These are phyloP conservation scores for Lentinula boryana DNA, from an alignment of 768 basidiomycete species.

Conservation along the genomic window DNA sequence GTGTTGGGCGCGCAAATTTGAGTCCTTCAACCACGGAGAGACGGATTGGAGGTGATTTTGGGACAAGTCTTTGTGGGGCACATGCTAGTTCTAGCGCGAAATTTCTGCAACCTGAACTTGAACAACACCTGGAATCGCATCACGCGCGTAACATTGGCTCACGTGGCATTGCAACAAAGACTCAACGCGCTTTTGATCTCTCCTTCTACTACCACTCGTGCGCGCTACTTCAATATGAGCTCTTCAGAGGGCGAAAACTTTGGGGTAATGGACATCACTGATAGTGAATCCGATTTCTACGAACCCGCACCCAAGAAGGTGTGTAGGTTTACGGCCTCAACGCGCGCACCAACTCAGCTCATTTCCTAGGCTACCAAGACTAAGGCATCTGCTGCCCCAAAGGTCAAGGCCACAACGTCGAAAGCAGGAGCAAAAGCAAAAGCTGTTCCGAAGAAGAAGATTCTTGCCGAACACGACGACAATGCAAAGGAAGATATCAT, in stretches of 20 bases:
- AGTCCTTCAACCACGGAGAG: neutral
- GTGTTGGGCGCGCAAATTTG: neutral
- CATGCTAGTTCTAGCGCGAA: neutral
- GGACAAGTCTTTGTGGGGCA: neutral
- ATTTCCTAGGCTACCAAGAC: constrained; percentile 22
- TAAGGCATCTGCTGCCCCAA: constrained; percentile 31
- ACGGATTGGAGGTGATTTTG: neutral
- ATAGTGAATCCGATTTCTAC: constrained; percentile 65
- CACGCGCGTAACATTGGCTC: neutral
- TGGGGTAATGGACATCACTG: constrained; percentile 51
- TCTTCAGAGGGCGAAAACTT: constrained; percentile 71
- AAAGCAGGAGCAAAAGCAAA: constrained; percentile 47
- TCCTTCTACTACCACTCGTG: constrained; percentile 8
- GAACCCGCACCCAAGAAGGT: constrained; percentile 56
- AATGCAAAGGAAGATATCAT: constrained; percentile 46
- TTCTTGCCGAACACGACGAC: constrained; percentile 58
- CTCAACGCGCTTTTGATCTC: constrained; percentile 4
- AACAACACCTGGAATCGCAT: neutral
- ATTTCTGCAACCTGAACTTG: neutral
- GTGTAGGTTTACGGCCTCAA: constrained; percentile 9
- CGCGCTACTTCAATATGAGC: constrained; percentile 42
- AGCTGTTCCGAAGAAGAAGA: constrained; percentile 60
- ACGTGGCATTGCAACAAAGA: neutral
- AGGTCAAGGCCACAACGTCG: constrained; percentile 31
- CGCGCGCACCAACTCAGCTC: constrained; percentile 7